phyloP scores from a whole-genome alignment of 2,329 filamentous ascomycete genomes.

The Cladosporium cucumerinum region DNA sequence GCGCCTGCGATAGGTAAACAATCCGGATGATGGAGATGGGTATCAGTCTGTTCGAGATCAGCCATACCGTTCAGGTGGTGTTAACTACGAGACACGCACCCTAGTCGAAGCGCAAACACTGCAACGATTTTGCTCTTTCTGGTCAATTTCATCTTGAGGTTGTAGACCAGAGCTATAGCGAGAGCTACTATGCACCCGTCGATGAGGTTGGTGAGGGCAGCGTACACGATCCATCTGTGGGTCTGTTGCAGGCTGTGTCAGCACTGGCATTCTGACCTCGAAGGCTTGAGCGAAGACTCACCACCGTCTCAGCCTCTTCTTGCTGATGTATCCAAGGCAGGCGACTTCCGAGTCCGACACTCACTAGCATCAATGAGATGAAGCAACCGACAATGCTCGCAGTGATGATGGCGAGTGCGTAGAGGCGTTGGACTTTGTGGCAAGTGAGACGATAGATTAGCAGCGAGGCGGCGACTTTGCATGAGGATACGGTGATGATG shows the following conservation, averaged over 20 bases:
- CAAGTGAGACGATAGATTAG: slow-evolving; percentile 6
- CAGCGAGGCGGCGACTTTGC: slow-evolving; percentile 5
- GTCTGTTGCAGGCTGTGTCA: not conserved
- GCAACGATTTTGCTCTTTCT: not conserved
- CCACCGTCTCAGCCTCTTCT: not conserved
- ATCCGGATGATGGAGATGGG: not conserved
- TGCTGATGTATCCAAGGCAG: not conserved
- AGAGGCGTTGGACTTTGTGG: not conserved
- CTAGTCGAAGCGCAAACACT: slow-evolving; percentile 2
- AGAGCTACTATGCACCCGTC: not conserved
- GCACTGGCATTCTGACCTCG: not conserved
- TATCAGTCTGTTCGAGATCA: not conserved
- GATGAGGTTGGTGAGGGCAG: not conserved
- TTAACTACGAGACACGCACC: not conserved
- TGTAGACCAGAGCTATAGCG: not conserved
- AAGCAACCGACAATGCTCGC: not conserved
- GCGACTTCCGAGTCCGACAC: not conserved
- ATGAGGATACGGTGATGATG: not conserved
- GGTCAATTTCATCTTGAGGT: not conserved
- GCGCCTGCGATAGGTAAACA: not conserved
- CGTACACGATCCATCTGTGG: not conserved
- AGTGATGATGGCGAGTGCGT: not conserved
- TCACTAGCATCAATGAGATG: not conserved
- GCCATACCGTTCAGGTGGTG: too few relatives aligned
- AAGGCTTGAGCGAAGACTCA: not conserved